Base-by-base conservation (phyloP, 2,329 filamentous ascomycete genomes). In the Fusarium anthophilum region DNA sequence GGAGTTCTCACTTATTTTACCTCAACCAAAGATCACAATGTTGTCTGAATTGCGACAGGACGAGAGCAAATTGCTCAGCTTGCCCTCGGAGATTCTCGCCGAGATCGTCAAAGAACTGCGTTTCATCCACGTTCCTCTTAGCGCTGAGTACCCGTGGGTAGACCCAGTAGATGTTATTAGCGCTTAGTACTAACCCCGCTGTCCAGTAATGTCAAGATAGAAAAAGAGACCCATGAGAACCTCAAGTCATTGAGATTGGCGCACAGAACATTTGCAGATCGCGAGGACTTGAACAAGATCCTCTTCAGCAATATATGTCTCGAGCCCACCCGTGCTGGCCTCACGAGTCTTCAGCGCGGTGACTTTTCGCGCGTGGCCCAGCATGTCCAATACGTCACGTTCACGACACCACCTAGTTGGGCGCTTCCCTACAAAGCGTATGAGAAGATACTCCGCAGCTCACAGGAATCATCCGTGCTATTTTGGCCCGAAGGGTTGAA, bases 131-230 rank as follows among this genome's bases (percentile, higher is more conserved):
- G 22, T 20, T 37, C n/a, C 13, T 10, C 3, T 22, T 22, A 17
- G 12, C 38, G 6, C 12, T 6, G 8, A 37, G 6, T 24, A 45
- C 24, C 26, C 15, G 55, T 28, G 22, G 3, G 39, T 17, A 12
- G 0, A 5, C 12, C n/a, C 3, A 15, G 6, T 26, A 8, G 17
- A 51, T 35, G 11, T 2, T 13, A 14, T 14, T 14, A 4, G 15
- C 5, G 8, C 8, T 10, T 14, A 13, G 8, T 15, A 15, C 30
- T 53, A 3, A 53, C 13, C 3, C 7, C 6, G 3, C 6, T 8
- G 14, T 37, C 8, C 6, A 53, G 32, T 2, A 8, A 37, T 3
- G 8, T 26, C 2, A 26, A 20, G 8, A 24, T 20, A 7, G 17
- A 20, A 6, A 58, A 13, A 44, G 55, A 58, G 2, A 47, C 41